Base-by-base conservation (phyloP, 1,139 yeast species). In the Kurtzmaniella quercitrusa region DNA sequence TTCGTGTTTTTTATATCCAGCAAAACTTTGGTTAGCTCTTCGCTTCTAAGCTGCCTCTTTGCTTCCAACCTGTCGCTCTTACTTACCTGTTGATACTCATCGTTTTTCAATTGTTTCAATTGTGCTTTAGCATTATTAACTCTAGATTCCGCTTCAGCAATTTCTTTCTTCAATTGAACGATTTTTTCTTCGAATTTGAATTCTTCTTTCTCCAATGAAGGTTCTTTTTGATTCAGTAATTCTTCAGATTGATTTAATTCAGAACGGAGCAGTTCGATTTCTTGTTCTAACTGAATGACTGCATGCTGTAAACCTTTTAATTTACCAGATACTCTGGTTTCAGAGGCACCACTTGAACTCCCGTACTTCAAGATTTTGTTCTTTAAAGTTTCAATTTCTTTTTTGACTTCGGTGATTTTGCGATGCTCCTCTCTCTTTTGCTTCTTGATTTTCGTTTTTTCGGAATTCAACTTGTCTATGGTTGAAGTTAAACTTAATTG, bases 401-500 rank as follows among this genome's bases (percentile, higher is more conserved):
- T 71, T 49, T 76, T 77, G 41, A 77, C 59, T 4, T 81, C 76
- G 12, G 70, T 57, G 20, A 78, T 59, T 52, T 73, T 74, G 50
- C 80, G 82, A 49, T 75, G 71, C 54, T 82, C 79, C 44, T 84
- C 91, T 47, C 73, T 76, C 56, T 82, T 82, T 44, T 75, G 63
- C 51, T 82, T 84, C 57, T 78, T 82, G 51, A 78, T 57, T 46
- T 74, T 76, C 3, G 64, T 48, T 51, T 74, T 76, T 46, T 78
- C 77, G 38, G 73, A 69, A 26, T 70, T 67, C 44, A 82, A 63
- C 43, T 76, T 78, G 21, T 76, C 76, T 49, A 80, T 74, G 0
- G 88, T 78, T 0, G 88, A 77, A 30, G 74, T 64, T 40, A 84
- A 76, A 40, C 88, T 80, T 41, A 76, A 76, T 54, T 81, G 84